phyloP scores from a whole-genome alignment of 352 stramenopile genomes.

The Pythium vanterpoolii region DNA sequence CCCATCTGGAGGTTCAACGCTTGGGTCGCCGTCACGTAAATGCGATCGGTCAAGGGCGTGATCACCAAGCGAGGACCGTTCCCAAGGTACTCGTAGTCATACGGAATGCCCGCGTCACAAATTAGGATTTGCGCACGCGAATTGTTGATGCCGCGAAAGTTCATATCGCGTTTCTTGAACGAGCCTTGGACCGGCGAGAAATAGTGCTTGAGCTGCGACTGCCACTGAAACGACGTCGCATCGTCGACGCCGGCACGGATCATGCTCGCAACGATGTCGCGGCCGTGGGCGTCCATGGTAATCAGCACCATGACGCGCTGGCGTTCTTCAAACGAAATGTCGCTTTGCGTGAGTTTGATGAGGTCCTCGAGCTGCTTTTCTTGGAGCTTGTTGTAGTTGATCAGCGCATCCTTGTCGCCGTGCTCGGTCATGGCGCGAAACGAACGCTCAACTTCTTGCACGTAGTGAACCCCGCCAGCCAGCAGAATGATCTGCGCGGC shows the following conservation, averaged over 20 bases:
- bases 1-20: conserved; percentile 92
- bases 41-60: conserved; percentile 94
- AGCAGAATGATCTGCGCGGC: conserved; percentile 95
- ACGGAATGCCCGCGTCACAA: conserved; percentile 91
- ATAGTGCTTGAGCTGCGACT: conserved; percentile 95
- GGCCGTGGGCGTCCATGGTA: conserved; percentile 93
- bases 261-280: conserved; percentile 96
- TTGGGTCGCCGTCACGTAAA: conserved; percentile 95
- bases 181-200: conserved; percentile 85
- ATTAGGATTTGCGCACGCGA: conserved; percentile 87
- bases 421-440: conserved; percentile 70
- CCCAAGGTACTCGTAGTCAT: conserved; percentile 97
- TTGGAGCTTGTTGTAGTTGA: conserved; percentile 90
- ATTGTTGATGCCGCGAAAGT: conserved; percentile 81
- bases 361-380: conserved; percentile 93
- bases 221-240: conserved; percentile 90
- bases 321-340: conserved; percentile 91
- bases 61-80: conserved; percentile 94
- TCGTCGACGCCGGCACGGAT: conserved; percentile 87
- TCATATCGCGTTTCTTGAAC: conserved; percentile 90
- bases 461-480: conserved; percentile 91
- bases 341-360: conserved; percentile 90
- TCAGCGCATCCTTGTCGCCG: conserved; percentile 84
- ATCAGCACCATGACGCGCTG: conserved; percentile 95
- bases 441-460: conserved; percentile 88